Conservation (phyloP, 352 stramenopile species). For the Pythium periplocum region DNA sequence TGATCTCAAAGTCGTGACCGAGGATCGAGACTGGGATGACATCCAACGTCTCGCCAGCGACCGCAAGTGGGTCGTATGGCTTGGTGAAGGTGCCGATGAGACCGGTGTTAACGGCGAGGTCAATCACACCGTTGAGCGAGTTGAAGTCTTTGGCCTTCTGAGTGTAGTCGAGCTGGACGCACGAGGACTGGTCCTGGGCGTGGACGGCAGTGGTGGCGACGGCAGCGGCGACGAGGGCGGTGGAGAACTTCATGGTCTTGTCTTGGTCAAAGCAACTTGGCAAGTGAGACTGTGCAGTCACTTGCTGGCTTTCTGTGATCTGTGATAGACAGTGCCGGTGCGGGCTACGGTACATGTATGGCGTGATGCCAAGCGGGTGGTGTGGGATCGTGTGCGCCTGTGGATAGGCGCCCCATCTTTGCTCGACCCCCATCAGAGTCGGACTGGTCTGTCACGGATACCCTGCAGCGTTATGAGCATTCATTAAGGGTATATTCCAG, state of each 20-base stretch:
- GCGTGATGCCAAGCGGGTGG: no score
- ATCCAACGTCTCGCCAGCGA: constrained; percentile 35
- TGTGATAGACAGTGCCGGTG: no score
- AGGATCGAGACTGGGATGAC: constrained; percentile 42
- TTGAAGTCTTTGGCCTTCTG: constrained; percentile 35
- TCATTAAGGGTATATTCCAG: no score
- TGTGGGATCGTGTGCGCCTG: no score
- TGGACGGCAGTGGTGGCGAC: constrained; percentile 10
- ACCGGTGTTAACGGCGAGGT: constrained; percentile 21
- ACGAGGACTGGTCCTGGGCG: constrained; percentile 24
- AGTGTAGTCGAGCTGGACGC: constrained; percentile 34
- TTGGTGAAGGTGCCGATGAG: constrained; percentile 22
- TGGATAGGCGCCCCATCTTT: no score
- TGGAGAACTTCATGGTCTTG: constrained; percentile 6
- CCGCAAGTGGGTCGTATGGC: constrained; percentile 26
- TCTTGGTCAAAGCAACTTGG: constrained; percentile 11
- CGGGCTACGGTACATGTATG: no score
- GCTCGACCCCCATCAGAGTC: no score
- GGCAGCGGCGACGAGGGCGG: constrained; percentile 5
- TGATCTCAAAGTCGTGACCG: constrained; percentile 41
- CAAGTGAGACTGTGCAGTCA: constrained; percentile 2
- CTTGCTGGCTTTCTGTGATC: no score
- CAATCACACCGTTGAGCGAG: constrained; percentile 41
- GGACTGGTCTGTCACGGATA: no score
- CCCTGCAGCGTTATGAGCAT: no score